Base-by-base conservation (phyloP, 176 grass and related monocot genomes). In the Thalia dealbata region DNA sequence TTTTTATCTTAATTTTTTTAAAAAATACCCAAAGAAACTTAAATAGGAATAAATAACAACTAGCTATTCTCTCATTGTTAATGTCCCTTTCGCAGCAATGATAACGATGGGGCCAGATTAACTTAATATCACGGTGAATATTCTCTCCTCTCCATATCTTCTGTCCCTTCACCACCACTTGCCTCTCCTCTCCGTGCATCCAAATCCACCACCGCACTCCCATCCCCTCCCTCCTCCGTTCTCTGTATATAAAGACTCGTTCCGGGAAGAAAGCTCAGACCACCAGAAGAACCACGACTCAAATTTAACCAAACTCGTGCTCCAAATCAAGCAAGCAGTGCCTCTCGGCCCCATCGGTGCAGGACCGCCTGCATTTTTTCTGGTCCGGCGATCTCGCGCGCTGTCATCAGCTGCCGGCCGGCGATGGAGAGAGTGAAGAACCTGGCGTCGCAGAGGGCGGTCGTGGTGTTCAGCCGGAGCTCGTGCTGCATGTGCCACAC, bases 401-500 rank as follows among this genome's bases (percentile, higher is more conserved):
- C n/a, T n/a, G n/a, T n/a, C n/a, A n/a, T n/a, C n/a, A n/a, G n/a
- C n/a, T n/a, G n/a, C n/a, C n/a, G n/a, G 70, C 70, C 66, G 76
- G 70, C 3, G 32, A 38, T 38, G 32, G 32, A 48, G 3, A 71
- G 14, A 22, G 38, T 79, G 54, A 68, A 25, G 18, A 61, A 54
- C 9, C 32, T 71, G 54, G 66, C 67, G 7, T 71, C 77, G 14
- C 55, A 79, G 55, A 79, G 25, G 54, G 66, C 67, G 14, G 77
- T 71, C 35, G 77, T 79, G 54, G 22, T 79, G 41, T 79, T 79
- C 41, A 79, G 77, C 50, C 10, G 46, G 8, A 79, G 77, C 67
- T 71, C 77, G 0, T 79, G 67, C 54, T 79, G 77, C 67, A 79
- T 79, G 77, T 79, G 77, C 67, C 77, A 71, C 67, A 62, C 54